A percentile compares a stretch with the other conserved stretches of the same genome.
phyloP scores from a whole-genome alignment of 2,329 filamentous ascomycete genomes.

The Nemania sp. region DNA sequence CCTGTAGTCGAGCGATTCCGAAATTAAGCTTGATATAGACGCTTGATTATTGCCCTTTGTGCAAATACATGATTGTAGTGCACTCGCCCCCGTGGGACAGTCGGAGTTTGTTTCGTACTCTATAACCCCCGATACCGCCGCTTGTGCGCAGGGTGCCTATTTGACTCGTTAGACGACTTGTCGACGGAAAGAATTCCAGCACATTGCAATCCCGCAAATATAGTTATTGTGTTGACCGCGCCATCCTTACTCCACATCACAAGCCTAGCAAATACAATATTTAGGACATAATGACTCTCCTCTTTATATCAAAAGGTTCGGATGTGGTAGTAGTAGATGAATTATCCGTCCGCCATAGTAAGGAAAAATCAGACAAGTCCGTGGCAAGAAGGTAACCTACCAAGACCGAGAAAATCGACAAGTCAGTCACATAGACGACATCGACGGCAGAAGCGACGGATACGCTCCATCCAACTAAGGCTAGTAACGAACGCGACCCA shows the following conservation, averaged over 20 bases:
- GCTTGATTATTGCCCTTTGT: constrained; percentile 57
- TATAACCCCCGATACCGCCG: constrained; percentile 60
- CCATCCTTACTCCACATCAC: background rate
- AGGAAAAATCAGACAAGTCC: background rate
- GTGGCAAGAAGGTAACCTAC: constrained; percentile 40
- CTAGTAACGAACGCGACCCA: constrained; percentile 29
- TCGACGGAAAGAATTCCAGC: background rate
- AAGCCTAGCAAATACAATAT: background rate
- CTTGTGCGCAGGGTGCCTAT: constrained; percentile 64
- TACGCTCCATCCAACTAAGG: constrained; percentile 30
- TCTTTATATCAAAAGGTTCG: background rate
- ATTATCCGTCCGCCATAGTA: background rate
- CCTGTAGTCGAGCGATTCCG: constrained; percentile 54
- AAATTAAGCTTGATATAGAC: constrained; percentile 55
- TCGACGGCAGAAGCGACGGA: constrained; percentile 41
- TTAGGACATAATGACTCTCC: background rate
- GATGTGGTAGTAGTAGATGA: background rate
- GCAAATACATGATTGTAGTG: constrained; percentile 66
- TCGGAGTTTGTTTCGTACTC: constrained; percentile 56
- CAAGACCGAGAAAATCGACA: constrained; percentile 49
- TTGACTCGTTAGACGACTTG: constrained; percentile 19
- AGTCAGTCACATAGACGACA: constrained; percentile 51
- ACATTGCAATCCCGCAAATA: background rate
- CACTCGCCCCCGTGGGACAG: constrained; percentile 59
- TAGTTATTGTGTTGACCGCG: background rate